Conservation (phyloP, 2,329 filamentous ascomycete genomes). For the Diatrype stigma region DNA sequence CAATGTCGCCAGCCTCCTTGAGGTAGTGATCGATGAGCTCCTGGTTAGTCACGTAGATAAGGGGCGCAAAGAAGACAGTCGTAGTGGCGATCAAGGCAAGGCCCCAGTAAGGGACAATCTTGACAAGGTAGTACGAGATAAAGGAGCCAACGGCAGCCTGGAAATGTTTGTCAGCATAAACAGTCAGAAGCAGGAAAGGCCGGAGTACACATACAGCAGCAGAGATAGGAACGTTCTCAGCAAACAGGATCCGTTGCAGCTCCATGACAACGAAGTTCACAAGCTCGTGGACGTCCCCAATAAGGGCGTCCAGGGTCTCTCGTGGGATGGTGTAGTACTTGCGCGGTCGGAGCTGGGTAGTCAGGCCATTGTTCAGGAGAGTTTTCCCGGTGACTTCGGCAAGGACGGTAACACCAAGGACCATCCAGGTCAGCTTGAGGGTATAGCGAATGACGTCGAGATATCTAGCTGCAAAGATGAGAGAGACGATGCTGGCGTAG, state of each 20-base stretch:
- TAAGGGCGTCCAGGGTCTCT: constrained; percentile 56
- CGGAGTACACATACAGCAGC: constrained; percentile 45
- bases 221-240: constrained; percentile 61
- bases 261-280: constrained; percentile 71
- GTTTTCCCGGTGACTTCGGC: constrained; percentile 60
- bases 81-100: constrained; percentile 58
- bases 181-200: constrained; percentile 2
- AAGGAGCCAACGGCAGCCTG: constrained; percentile 60
- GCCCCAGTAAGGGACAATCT: constrained; percentile 67
- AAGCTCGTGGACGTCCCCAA: constrained; percentile 63
- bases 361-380: constrained; percentile 56
- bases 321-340: constrained; percentile 64
- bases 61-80: constrained; percentile 56
- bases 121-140: constrained; percentile 64
- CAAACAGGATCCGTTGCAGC: constrained; percentile 63
- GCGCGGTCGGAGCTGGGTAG: constrained; percentile 62
- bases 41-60: constrained; percentile 64
- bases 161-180: constrained; percentile 4
- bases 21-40: constrained; percentile 65
- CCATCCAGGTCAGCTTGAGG: constrained; percentile 63
- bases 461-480: constrained; percentile 62
- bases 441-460: constrained; percentile 62
- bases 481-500: constrained; percentile 51
- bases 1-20: constrained; percentile 51
- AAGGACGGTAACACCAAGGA: constrained; percentile 54